These are phyloP conservation scores for Brassica nigra DNA, from an alignment of 345 rosid species.

Conservation along the genomic window DNA sequence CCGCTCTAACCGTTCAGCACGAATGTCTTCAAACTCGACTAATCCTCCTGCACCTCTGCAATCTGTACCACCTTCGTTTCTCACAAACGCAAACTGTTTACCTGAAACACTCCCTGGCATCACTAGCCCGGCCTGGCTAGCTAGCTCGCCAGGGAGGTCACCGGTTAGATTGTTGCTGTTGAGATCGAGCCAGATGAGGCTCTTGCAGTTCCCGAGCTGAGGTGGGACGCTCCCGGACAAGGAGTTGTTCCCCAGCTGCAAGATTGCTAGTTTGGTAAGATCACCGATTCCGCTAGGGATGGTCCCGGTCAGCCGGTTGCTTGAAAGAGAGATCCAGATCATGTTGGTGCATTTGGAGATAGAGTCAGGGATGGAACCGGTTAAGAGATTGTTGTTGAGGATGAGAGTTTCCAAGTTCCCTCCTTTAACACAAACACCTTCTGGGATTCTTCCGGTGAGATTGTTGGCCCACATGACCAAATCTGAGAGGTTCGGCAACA, in stretches of 20 bases:
- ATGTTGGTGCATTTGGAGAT: conserved; percentile 71
- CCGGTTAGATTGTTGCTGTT: conserved; percentile 80
- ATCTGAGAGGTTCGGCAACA: conserved; percentile 66
- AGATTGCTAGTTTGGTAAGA: conserved; percentile 66
- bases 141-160: conserved; percentile 60
- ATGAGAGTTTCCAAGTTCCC: conserved; percentile 82
- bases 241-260: conserved; percentile 88
- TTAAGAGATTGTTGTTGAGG: conserved; percentile 80
- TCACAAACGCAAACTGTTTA: conserved; percentile 87
- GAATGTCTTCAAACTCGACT: conserved; percentile 86
- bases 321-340: conserved; percentile 91
- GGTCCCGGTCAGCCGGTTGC: conserved; percentile 68
- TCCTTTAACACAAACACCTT: conserved; percentile 66
- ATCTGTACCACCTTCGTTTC: conserved; percentile 95
- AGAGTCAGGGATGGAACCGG: conserved; percentile 74
- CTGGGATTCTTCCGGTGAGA: conserved; percentile 79
- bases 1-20: conserved; percentile 61
- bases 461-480: conserved; percentile 96
- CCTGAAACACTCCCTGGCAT: conserved; percentile 86
- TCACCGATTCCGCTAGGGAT: conserved; percentile 72
- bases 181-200: conserved; percentile 93
- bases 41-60: conserved; percentile 99
- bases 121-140: conserved; percentile 69
- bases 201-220: conserved; percentile 71
- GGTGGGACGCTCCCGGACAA: conserved; percentile 74